Percentiles rank a stretch among this genome's conserved stretches.
phyloP scores from a whole-genome alignment of 345 rosid genomes.

The Odontarrhena argentea region DNA sequence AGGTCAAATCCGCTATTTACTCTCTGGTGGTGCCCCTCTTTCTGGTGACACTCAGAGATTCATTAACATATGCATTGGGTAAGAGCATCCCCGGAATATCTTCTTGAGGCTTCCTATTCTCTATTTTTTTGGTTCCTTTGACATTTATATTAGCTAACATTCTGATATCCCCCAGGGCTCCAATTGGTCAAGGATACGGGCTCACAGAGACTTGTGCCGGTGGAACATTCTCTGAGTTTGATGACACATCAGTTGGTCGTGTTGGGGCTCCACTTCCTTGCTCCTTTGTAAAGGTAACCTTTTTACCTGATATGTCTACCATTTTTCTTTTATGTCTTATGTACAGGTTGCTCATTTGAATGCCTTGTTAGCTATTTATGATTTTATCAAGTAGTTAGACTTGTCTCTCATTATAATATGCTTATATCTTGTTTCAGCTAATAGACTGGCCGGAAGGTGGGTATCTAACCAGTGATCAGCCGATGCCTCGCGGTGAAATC shows the following conservation, averaged over 20 bases:
- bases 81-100: slow-evolving; percentile 41
- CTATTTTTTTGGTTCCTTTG: neutral
- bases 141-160: slow-evolving; percentile 5
- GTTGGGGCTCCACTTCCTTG: slow-evolving; percentile 97
- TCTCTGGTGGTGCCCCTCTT: slow-evolving; percentile 99
- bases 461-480: slow-evolving; percentile 67
- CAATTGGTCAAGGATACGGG: slow-evolving; percentile 99
- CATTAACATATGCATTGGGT: slow-evolving; percentile 97
- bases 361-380: slow-evolving; percentile 4
- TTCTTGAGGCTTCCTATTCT: slow-evolving; percentile 29
- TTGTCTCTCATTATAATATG: slow-evolving; percentile 4
- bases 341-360: slow-evolving; percentile 2
- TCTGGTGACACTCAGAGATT: slow-evolving; percentile 97
- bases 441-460: slow-evolving; percentile 98
- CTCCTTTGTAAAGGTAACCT: slow-evolving; percentile 83
- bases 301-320: neutral
- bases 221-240: slow-evolving; percentile 94
- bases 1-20: slow-evolving; percentile 86
- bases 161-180: slow-evolving; percentile 63
- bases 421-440: slow-evolving; percentile 55
- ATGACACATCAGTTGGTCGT: slow-evolving; percentile 94
- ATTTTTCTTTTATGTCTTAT: slow-evolving; percentile 1
- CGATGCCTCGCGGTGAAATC: slow-evolving; percentile 97
- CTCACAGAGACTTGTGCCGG: slow-evolving; percentile 99
- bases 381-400: neutral